Conservation (phyloP, 2,329 filamentous ascomycete species). For the Didymellaceae sp. region DNA sequence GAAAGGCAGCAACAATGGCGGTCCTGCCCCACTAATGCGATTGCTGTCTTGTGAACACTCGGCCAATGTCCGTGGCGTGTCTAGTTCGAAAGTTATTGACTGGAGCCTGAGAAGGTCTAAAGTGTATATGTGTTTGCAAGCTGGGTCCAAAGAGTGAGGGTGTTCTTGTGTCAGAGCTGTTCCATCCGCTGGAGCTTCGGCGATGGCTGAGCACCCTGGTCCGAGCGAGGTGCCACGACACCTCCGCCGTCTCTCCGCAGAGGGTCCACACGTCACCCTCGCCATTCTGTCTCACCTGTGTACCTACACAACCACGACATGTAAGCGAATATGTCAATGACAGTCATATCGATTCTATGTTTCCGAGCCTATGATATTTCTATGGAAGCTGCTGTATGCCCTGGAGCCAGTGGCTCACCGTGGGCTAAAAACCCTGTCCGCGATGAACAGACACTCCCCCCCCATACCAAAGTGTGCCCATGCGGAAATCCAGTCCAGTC, state of each 20-base stretch:
- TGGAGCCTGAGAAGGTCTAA: background rate
- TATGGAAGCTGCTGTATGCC: too few species aligned
- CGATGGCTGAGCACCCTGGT: constrained; percentile 12
- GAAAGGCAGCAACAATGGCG: constrained; percentile 18
- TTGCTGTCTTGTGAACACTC: background rate
- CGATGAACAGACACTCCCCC: constrained; percentile 72
- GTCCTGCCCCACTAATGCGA: constrained; percentile 10
- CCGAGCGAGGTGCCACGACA: constrained; percentile 15
- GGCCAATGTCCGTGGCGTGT: background rate
- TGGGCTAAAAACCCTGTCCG: constrained; percentile 56
- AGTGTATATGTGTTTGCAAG: background rate
- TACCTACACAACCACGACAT: background rate
- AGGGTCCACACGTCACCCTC: constrained; percentile 6
- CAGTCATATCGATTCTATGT: too few species aligned
- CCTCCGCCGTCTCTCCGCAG: constrained; percentile 15
- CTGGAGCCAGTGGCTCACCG: too few species aligned
- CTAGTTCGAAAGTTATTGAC: background rate
- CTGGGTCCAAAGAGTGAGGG: constrained; percentile 9
- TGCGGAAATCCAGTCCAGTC: constrained; percentile 76
- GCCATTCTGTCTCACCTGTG: background rate
- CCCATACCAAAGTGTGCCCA: constrained; percentile 76
- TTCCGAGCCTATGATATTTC: too few species aligned
- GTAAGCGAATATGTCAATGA: background rate
- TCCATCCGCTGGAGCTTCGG: constrained; percentile 12
- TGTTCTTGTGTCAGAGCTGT: constrained; percentile 29